Conservation (phyloP, 495 filamentous ascomycete genomes). For the Ascobolus immersus region DNA sequence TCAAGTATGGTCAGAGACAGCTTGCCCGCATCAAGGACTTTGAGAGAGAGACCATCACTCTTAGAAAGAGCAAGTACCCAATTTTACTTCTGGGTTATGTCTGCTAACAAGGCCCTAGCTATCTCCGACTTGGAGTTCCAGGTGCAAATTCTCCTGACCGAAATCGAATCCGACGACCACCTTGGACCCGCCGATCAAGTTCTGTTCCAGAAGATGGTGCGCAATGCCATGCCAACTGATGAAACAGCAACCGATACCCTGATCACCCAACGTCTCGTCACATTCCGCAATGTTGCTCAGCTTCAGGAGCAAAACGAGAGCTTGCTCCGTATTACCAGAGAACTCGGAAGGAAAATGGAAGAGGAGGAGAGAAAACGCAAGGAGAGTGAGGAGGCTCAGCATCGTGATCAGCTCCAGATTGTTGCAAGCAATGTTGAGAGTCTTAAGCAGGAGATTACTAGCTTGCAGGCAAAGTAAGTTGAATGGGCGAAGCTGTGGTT, state of each 20-base stretch:
- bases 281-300: constrained; percentile 60
- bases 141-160: constrained; percentile 64
- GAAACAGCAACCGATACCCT: constrained; percentile 56
- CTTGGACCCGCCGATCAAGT: constrained; percentile 36
- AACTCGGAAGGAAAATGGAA: constrained; percentile 74
- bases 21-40: constrained; percentile 45
- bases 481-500: too few relatives aligned
- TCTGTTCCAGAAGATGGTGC: constrained; percentile 44
- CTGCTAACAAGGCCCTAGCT: constrained; percentile 18
- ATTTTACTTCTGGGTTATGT: not conserved
- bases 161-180: constrained; percentile 44
- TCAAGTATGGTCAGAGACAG: constrained; percentile 40
- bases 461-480: constrained; percentile 43
- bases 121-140: constrained; percentile 77
- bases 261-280: constrained; percentile 58
- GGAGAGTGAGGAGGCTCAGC: constrained; percentile 46
- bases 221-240: constrained; percentile 28
- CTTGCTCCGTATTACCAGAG: constrained; percentile 51
- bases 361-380: constrained; percentile 54
- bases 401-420: constrained; percentile 21
- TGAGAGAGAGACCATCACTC: constrained; percentile 46
- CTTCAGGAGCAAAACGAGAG: constrained; percentile 75
- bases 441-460: constrained; percentile 12
- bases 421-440: constrained; percentile 31
- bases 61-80: constrained; percentile 29